Base-by-base conservation (phyloP, 1,139 yeast species). In the Spencermartinsiella ligniputridi region DNA sequence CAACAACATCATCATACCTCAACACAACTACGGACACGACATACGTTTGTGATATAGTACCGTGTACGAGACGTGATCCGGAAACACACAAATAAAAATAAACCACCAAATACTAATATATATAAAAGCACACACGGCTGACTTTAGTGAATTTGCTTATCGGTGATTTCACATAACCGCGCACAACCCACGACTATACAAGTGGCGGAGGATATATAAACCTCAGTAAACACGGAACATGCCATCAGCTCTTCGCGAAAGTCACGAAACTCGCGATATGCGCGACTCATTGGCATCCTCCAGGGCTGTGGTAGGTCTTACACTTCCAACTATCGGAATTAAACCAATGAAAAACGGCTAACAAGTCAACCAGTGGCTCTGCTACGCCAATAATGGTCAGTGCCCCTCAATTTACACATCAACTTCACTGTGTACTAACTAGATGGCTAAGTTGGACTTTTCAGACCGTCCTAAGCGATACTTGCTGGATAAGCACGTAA, bases 401-500 rank as follows among this genome's bases (percentile, higher is more conserved):
- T 37, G 11, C 8, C 25, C 32, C 4, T 35, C 39, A n/a, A 15
- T 35, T 22, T 11, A 22, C 25, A 8, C 25, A n/a, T 35, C 29
- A 12, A 35, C 39, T 11, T 33, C 40, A 24, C 21, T 37, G 38
- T 8, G 9, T 9, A 20, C 43, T 36, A 25, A 30, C 37, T 30
- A 44, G 42, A 40, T 32, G 15, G 35, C 41, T 2, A 42, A 42
- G 25, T 21, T 22, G 32, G 41, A 43, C 17, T 45, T 45, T 24
- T 35, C 41, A 12, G 37, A 45, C 25, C 44, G 44, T 24, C 32
- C 40, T 6, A 19, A 37, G 27, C 52, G 57, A 8, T 56, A 56
- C 27, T 39, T 52, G 34, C 47, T 52, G n/a, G 52, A 41, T 22
- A 48, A 47, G 29, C 44, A 49, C 25, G 42, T 42, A 38, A 52